Evolutionary conservation across 768 basidiomycete genomes (phyloP), one percentile per base, ranked within the genome.

Genomic region (Trametes meyenii): DNA sequence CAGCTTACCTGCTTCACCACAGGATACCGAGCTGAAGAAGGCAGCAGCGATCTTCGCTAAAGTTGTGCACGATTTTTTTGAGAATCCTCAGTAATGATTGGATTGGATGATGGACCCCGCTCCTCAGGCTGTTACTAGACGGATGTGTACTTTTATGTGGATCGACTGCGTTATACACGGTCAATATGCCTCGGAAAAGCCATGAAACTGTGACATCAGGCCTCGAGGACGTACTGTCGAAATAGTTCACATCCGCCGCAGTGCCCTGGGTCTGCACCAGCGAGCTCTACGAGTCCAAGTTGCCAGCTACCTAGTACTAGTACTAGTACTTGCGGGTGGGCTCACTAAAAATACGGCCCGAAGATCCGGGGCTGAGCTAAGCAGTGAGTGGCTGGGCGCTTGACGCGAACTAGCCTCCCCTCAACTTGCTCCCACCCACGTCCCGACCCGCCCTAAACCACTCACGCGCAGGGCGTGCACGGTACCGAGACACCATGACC

Each of bases 51-150:
- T 83, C 19, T 79, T 86, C 55, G 78, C 76, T 0, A 64, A 68
- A 21, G 78, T 83, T 35, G 56, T 82, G 29, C 71, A 73, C 35
- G 73, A 81, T 26, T 85, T 85, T 72, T 79, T 74, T 68, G 48
- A 64, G 60, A 50, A 58, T 33, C 39, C 60, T 3, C 55, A 64
- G 55, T 66, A 63, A n/a, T n/a, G n/a, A n/a, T n/a, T n/a, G n/a
- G 56, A 33, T 11, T 44, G 16, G 38, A 33, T 8, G 29, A 8
- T 33, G n/a, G n/a, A n/a, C n/a, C n/a, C n/a, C n/a, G n/a, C n/a
- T 8, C 29, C 8, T 33, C 8, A 33, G 3, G 4, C 29, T 33
- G 29, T 3, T 33, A 8, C 8, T 33, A 33, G 29, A 33, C 29
- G 33, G 35, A 51, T 51, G 19, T 36, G 38, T 51, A 19, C 21